phyloP scores from a whole-genome alignment of 148 eudicot genomes.

The Rhododendron griersonianum region DNA sequence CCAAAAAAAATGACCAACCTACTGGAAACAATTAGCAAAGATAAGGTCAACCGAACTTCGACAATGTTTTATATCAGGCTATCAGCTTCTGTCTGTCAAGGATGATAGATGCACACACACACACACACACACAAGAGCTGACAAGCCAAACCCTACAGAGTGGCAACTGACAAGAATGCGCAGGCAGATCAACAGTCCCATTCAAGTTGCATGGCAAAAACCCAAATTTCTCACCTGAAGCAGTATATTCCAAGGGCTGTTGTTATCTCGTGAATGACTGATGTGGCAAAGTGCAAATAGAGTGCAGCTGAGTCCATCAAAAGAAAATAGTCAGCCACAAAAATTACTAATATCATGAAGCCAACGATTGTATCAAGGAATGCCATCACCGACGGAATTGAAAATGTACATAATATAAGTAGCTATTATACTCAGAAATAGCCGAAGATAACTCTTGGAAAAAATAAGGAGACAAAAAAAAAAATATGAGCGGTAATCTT shows the following conservation, averaged over 20 bases:
- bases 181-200: not conserved
- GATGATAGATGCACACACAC: not conserved
- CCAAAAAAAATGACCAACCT: not conserved
- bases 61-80: not conserved
- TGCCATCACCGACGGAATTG: not conserved
- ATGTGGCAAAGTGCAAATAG: conserved; percentile 83
- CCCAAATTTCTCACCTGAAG: conserved; percentile 58
- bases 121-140: not conserved
- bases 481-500: not conserved
- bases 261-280: conserved; percentile 87
- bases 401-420: not conserved
- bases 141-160: not conserved
- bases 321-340: conserved; percentile 1
- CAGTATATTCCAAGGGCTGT: conserved; percentile 85
- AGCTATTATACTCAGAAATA: not conserved
- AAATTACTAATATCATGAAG: not conserved
- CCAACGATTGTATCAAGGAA: not conserved
- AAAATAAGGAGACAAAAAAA: not conserved
- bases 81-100: not conserved
- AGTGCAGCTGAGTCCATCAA: conserved; percentile 42
- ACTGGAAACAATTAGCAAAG: not conserved
- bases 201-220: not conserved
- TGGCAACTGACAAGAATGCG: not conserved
- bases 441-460: not conserved
- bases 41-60: not conserved